Evolutionary conservation across 257 asterid genomes (phyloP).

Genomic region (Solanum chilense): DNA sequence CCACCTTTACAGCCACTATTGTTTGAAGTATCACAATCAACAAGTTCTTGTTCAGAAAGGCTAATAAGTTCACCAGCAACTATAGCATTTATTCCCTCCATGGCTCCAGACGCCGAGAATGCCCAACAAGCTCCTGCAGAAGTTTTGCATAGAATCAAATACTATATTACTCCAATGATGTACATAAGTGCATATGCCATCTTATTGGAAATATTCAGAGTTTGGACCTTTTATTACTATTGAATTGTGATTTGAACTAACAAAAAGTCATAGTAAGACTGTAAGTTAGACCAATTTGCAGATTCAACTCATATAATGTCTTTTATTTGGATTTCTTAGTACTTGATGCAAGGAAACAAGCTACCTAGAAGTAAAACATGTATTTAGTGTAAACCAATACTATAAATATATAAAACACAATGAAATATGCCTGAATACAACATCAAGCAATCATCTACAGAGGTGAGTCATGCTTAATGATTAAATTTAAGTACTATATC

Average conservation of each 20-base stretch:
- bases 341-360: neutral
- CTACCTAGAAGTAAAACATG: neutral
- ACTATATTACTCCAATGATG: neutral
- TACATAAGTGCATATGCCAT: neutral
- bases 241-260: neutral
- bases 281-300: neutral
- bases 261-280: neutral
- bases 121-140: conserved; percentile 28
- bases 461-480: neutral
- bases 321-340: neutral
- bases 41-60: conserved; percentile 16
- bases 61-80: conserved; percentile 17
- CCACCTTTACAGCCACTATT: conserved; percentile 26
- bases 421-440: neutral
- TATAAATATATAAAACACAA: neutral
- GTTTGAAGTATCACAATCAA: conserved; percentile 7
- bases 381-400: neutral
- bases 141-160: neutral
- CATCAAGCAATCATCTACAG: neutral
- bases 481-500: neutral
- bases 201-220: neutral
- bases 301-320: neutral
- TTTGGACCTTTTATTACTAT: neutral
- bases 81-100: conserved; percentile 21
- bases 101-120: conserved; percentile 22